Percentiles rank a stretch among this genome's conserved stretches.
These are phyloP conservation scores for Pythium phragmiticola DNA, from an alignment of 352 stramenopile genomes.

Conservation along the genomic window DNA sequence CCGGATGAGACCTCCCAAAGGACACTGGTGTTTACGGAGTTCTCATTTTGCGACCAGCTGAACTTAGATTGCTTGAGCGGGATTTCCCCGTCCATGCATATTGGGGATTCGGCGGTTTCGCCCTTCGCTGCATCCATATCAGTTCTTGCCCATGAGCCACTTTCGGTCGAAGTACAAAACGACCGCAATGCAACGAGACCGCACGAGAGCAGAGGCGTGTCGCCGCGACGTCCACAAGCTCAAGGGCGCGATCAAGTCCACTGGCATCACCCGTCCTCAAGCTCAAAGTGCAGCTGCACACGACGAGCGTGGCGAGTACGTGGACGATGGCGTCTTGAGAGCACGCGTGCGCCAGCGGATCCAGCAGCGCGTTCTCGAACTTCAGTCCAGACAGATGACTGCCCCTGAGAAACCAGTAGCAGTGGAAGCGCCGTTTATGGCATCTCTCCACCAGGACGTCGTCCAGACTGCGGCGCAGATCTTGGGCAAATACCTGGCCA, in stretches of 20 bases:
- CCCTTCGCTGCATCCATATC: too few species aligned
- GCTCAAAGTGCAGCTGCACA: not conserved
- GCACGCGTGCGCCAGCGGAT: slow-evolving; percentile 19
- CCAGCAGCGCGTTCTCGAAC: slow-evolving; percentile 15
- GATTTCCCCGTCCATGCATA: too few species aligned
- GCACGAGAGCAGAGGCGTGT: not conserved
- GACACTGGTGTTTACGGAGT: too few species aligned
- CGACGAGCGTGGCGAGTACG: not conserved
- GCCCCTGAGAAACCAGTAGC: not conserved
- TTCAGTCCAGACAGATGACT: not conserved
- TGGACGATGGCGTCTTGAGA: slow-evolving; percentile 16
- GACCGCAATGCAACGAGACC: not conserved
- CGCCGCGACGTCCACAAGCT: not conserved
- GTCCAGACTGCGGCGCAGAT: slow-evolving; percentile 30
- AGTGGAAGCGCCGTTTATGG: not conserved
- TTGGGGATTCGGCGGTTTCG: too few species aligned
- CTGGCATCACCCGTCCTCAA: not conserved
- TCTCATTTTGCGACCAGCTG: too few species aligned
- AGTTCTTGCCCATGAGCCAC: too few species aligned
- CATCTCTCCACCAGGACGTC: slow-evolving; percentile 27
- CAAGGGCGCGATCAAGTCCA: not conserved
- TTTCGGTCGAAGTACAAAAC: too few species aligned
- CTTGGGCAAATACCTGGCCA: slow-evolving; percentile 24
- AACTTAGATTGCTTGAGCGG: too few species aligned
- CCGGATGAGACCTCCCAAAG: too few species aligned